Base-by-base conservation (phyloP, 805 yeast species). In the Candida golubevii region DNA sequence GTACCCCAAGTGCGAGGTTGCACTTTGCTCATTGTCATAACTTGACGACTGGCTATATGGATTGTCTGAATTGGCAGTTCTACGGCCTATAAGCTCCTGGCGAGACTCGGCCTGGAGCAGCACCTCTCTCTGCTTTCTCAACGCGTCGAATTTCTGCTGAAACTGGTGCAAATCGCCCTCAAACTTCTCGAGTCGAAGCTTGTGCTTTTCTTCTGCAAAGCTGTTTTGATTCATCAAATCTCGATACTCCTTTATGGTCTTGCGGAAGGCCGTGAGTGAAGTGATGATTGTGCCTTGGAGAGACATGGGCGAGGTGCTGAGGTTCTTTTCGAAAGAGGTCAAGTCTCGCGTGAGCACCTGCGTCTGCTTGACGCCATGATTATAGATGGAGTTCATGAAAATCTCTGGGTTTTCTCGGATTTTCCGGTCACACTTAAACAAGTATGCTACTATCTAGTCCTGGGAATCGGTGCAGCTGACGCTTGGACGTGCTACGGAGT, bases 291-390 rank as follows among this genome's bases (percentile, higher is more conserved):
- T 80, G 12, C 87, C 89, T 56, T 83, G 89, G 10, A 85, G 60
- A 1, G 96, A 81, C 45, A 86, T 68, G 15, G 95, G 93, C 1
- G 95, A 77, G 4, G 82, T 74, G 12, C 79, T 73, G 8, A 87
- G 73, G 48, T 83, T 79, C 37, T 73, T 67, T 57, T 83, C 90
- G 52, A 91, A 83, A 41, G 70, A 65, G 14, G 76, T 71, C 39
- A 91, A 65, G 55, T 89, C 97, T 48, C 78, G 77, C 46, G 81
- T 77, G 41, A 91, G 67, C 26, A 82, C 73, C 55, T 80, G 87
- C 28, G 88, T 79, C 64, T 90, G 97, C 63, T 88, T 88, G 43
- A 85, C 74, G 8, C 96, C 97, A 63, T 88, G 95, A 66, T 88
- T 91, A 67, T 84, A 88, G 41, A 90, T 72, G 26, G 96, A 82